Evolutionary conservation across 495 filamentous ascomycete species (phyloP), one percentile per base, ranked within the genome.

Genomic region (Trypethelium eluteriae): DNA sequence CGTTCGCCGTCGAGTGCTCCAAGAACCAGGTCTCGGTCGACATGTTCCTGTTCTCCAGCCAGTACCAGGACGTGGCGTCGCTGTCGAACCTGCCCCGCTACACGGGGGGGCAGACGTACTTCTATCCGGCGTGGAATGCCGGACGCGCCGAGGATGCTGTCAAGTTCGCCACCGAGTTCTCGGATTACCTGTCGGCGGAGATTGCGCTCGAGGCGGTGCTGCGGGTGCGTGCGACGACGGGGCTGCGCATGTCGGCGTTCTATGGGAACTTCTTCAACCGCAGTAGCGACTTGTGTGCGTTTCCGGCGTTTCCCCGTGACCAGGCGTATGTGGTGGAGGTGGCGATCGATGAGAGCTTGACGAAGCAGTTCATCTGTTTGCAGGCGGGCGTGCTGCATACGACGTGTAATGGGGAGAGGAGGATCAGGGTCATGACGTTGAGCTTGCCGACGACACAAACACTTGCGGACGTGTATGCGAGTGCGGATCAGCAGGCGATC

Each of bases 191-290:
- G 35, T 96, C 92, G 3, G 87, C 92, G 1, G 94, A 98, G 74
- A 97, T 98, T 72, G 95, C 93, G 0, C 81, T 98, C 61, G 94
- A 98, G 78, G 94, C 94, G 46, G 94, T 98, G 61, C 88, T 98
- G 64, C 89, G 94, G 68, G 95, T 98, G 5, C 85, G 94, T 68
- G 93, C 93, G 35, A 97, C 95, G 10, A 97, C 93, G 11, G 94
- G 94, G 59, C 79, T 98, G 62, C 87, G 94, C 39, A 98, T 98
- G 91, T 95, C 84, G 79, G 91, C 93, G 0, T 98, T 98, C 81
- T 98, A 98, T 77, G 94, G 94, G 68, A 98, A 98, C 78, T 98
- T 98, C 79, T 98, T 98, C 83, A 98, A 98, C 78, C 85, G 94
- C 65, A 93, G 89, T 73, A 96, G 92, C 18, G 95, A 98, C 78